Conservation (phyloP, 2,329 filamentous ascomycete species). For the Byssoonygena ceratinophila region DNA sequence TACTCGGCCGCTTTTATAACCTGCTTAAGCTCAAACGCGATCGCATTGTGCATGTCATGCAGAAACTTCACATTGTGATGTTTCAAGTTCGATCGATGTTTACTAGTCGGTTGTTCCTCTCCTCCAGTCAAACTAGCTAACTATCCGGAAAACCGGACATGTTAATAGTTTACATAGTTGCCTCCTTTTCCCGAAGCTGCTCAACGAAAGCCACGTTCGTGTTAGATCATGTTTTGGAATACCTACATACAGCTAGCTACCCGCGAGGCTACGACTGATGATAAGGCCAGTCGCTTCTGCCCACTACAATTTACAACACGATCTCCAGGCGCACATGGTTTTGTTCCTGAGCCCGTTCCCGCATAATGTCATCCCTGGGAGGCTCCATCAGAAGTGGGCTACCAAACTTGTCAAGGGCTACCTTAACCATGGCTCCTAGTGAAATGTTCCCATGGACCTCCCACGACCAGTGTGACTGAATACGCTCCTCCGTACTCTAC, state of each 20-base stretch:
- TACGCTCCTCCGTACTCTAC: background rate
- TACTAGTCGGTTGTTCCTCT: background rate
- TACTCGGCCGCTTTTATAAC: background rate
- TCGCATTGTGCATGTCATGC: background rate
- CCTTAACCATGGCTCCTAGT: background rate
- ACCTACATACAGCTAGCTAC: background rate
- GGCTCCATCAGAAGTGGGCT: background rate
- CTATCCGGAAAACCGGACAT: background rate
- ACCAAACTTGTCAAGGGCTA: background rate
- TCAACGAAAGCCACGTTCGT: background rate
- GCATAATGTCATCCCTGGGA: background rate
- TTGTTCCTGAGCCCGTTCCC: background rate
- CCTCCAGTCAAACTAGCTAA: no score
- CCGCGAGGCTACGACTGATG: background rate
- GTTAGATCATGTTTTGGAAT: background rate
- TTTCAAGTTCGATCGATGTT: background rate
- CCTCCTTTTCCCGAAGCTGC: background rate
- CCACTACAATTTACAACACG: no score
- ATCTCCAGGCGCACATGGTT: no score
- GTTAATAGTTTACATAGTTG: background rate
- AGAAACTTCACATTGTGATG: background rate
- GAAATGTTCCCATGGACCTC: no score
- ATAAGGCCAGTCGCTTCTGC: background rate
- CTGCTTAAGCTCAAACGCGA: background rate
- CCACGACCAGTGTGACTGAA: no score